These are phyloP conservation scores for Scedosporium boydii DNA, from an alignment of 2,329 filamentous ascomycete genomes.

Conservation along the genomic window DNA sequence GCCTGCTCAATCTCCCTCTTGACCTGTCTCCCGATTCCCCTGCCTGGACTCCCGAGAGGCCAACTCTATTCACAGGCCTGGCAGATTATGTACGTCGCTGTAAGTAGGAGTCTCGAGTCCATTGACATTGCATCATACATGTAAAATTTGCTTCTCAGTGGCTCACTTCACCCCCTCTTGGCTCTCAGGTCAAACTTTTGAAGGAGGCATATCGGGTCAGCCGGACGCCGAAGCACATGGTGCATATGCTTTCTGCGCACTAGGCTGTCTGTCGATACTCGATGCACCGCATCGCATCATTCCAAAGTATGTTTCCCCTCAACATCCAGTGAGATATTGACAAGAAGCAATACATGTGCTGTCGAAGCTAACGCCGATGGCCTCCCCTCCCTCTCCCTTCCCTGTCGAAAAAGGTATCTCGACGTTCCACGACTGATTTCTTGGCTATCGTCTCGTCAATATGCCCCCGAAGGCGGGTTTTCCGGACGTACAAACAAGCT, in stretches of 20 bases:
- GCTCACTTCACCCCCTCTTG: not conserved
- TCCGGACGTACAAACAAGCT: slow-evolving; percentile 94
- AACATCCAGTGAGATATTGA: slow-evolving; percentile 24
- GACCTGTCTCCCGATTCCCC: slow-evolving; percentile 66
- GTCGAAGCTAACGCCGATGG: slow-evolving; percentile 3
- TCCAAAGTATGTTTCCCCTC: slow-evolving; percentile 45
- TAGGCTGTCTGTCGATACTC: slow-evolving; percentile 81
- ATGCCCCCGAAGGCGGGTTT: slow-evolving; percentile 85
- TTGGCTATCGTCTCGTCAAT: slow-evolving; percentile 86
- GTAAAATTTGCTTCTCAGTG: not conserved
- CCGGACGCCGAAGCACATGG: slow-evolving; percentile 90
- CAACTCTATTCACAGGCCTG: slow-evolving; percentile 60
- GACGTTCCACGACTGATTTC: slow-evolving; percentile 67
- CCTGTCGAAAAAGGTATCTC: slow-evolving; percentile 47
- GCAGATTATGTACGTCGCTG: slow-evolving; percentile 74
- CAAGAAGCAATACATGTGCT: slow-evolving; percentile 18
- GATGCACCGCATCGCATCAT: slow-evolving; percentile 69
- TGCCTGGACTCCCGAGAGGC: slow-evolving; percentile 51
- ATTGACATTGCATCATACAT: not conserved
- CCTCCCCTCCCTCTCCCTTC: not conserved
- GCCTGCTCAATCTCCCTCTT: slow-evolving; percentile 73
- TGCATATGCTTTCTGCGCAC: slow-evolving; percentile 89
- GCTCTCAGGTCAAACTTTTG: slow-evolving; percentile 71
- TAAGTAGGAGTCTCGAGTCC: slow-evolving; percentile 31
- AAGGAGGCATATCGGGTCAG: slow-evolving; percentile 82